Conservation (phyloP, 345 rosid species). For the Salix udensis region DNA sequence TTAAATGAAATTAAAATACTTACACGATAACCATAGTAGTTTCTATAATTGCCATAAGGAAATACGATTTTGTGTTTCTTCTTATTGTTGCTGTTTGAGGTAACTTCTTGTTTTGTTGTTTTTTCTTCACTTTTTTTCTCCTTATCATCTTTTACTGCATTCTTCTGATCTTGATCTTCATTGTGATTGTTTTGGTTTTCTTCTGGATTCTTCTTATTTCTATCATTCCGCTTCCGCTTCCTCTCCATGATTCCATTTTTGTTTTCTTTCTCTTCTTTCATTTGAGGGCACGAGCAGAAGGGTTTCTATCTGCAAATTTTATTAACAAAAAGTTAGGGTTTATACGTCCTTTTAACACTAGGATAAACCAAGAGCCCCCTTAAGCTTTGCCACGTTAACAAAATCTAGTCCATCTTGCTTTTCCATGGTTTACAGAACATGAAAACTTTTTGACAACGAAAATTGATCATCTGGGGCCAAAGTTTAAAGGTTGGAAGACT, state of each 20-base stretch:
- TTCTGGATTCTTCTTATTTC: background rate
- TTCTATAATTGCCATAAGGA: slow-evolving; percentile 78
- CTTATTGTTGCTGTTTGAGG: slow-evolving; percentile 36
- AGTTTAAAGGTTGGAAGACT: too few relatives aligned
- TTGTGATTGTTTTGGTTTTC: background rate
- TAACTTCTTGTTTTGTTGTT: slow-evolving; percentile 5
- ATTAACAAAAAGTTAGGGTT: background rate
- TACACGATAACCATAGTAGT: slow-evolving; percentile 92
- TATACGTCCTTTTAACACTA: too few relatives aligned
- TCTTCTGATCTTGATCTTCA: background rate
- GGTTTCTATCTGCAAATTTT: background rate
- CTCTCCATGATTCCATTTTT: background rate
- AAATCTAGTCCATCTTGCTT: too few relatives aligned
- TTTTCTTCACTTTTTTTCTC: background rate
- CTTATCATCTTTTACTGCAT: background rate
- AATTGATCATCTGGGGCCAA: too few relatives aligned
- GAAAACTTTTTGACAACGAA: too few relatives aligned
- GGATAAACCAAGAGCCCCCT: too few relatives aligned
- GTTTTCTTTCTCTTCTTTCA: background rate
- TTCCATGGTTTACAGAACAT: too few relatives aligned
- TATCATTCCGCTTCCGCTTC: slow-evolving; percentile 4
- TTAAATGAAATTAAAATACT: background rate
- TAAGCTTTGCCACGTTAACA: too few relatives aligned
- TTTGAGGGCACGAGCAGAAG: background rate
- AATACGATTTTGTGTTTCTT: slow-evolving; percentile 45